These are phyloP conservation scores for Schrenkiella parvula DNA, from an alignment of 345 rosid genomes.

Conservation along the genomic window DNA sequence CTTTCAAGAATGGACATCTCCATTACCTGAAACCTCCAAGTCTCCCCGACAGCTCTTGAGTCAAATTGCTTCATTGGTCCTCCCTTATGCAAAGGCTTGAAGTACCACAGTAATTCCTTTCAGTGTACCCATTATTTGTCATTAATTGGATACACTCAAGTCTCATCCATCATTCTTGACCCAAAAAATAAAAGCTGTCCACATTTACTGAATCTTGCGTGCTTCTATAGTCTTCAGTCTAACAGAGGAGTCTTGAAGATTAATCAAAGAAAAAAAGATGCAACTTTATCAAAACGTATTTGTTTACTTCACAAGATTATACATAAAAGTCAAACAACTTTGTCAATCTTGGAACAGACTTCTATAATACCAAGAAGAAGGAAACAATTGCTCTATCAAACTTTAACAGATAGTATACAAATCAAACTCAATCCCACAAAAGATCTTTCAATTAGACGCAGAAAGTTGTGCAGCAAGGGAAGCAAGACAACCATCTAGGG, in stretches of 20 bases:
- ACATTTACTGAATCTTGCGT: not conserved
- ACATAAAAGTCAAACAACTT: not conserved
- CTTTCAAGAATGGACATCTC: constrained; percentile 60
- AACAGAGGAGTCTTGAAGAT: not conserved
- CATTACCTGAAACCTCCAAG: constrained; percentile 14
- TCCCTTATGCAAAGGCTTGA: constrained; percentile 38
- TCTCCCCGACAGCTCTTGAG: constrained; percentile 32
- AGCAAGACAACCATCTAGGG: constrained; percentile 55
- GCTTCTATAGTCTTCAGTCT: not conserved
- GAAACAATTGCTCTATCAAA: not conserved
- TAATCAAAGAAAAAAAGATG: not conserved
- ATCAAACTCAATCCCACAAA: not conserved
- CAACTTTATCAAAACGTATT: not conserved
- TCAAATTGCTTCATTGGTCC: constrained; percentile 44
- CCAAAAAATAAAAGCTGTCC: not conserved
- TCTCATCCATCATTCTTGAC: not conserved
- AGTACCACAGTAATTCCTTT: not conserved
- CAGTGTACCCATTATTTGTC: not conserved
- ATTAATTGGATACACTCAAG: not conserved
- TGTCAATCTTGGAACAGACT: not conserved
- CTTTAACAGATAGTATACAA: not conserved
- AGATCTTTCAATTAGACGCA: not conserved
- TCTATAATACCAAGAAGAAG: not conserved
- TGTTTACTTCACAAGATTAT: not conserved
- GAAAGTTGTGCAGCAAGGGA: constrained; percentile 46